Conservation (phyloP, 352 stramenopile genomes). For the Elongisporangium anandrum region DNA sequence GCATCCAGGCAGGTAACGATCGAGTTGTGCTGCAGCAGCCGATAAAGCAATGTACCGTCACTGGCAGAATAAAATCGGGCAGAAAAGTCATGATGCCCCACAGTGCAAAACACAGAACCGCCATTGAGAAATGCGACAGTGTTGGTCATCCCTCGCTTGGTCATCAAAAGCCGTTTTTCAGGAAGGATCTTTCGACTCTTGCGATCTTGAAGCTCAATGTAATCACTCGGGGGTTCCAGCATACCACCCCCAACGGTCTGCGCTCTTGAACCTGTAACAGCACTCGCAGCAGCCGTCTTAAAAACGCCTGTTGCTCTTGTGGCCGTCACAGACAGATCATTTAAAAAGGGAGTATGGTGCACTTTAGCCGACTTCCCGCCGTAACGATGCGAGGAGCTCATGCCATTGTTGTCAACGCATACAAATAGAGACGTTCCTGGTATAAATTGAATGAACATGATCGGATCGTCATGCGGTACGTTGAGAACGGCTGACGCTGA, state of each 20-base stretch:
- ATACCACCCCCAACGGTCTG: not conserved
- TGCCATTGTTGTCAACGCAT: constrained; percentile 64
- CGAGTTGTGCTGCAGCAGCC: constrained; percentile 64
- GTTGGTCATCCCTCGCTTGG: constrained; percentile 9
- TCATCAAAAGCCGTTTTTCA: constrained; percentile 31
- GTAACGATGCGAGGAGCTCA: constrained; percentile 70
- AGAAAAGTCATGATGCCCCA: constrained; percentile 72
- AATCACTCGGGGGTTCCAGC: constrained; percentile 23
- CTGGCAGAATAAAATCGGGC: constrained; percentile 68
- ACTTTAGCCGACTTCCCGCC: constrained; percentile 44
- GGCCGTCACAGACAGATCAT: constrained; percentile 33
- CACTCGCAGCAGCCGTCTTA: constrained; percentile 11
- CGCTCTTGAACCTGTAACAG: not conserved
- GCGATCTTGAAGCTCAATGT: constrained; percentile 60
- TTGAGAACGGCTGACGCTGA: constrained; percentile 14
- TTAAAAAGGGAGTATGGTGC: constrained; percentile 45
- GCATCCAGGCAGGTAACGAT: constrained; percentile 62
- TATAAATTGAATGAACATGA: constrained; percentile 48
- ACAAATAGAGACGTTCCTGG: constrained; percentile 43
- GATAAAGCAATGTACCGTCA: constrained; percentile 68
- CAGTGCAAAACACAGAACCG: constrained; percentile 54
- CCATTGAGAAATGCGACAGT: constrained; percentile 47
- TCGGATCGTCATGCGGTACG: constrained; percentile 59
- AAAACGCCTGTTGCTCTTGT: constrained; percentile 40
- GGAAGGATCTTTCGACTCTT: constrained; percentile 56